These are phyloP conservation scores for Ostreobium quekettii DNA, from an alignment of 139 green algal species.

Conservation along the genomic window DNA sequence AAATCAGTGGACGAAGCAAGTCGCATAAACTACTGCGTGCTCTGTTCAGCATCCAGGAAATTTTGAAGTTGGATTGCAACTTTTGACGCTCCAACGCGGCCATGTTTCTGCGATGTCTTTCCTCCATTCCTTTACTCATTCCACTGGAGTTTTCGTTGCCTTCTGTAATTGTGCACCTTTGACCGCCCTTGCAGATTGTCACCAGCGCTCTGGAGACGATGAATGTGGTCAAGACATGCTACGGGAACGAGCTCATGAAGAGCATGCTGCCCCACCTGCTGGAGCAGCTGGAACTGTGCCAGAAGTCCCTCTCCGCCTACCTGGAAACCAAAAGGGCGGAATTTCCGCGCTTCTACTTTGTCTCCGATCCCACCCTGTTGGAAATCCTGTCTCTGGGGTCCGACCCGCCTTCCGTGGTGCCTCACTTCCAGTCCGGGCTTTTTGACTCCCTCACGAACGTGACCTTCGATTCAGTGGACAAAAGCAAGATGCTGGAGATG, in stretches of 20 bases:
- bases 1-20: too few relatives aligned
- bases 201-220: conserved; percentile 61
- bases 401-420: conserved; percentile 80
- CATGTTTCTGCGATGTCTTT: too few relatives aligned
- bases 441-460: conserved; percentile 86
- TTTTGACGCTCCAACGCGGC: too few relatives aligned
- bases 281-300: conserved; percentile 91
- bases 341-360: conserved; percentile 97
- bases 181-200: conserved; percentile 54
- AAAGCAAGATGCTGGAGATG: conserved; percentile 86
- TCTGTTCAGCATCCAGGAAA: too few relatives aligned
- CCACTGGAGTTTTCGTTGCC: too few relatives aligned
- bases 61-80: too few relatives aligned
- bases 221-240: conserved; percentile 79
- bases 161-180: too few relatives aligned
- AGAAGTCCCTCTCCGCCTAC: conserved; percentile 88
- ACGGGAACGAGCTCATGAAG: conserved; percentile 80
- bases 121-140: too few relatives aligned
- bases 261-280: conserved; percentile 83
- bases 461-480: conserved; percentile 85
- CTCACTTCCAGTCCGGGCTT: conserved; percentile 91
- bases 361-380: conserved; percentile 90
- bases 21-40: too few relatives aligned
- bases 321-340: conserved; percentile 90
- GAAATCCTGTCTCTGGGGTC: conserved; percentile 91